A percentile compares a stretch with the other conserved stretches of the same genome.
These are phyloP conservation scores for Hebeloma cylindrosporum DNA, from an alignment of 768 basidiomycete species.

Conservation along the genomic window DNA sequence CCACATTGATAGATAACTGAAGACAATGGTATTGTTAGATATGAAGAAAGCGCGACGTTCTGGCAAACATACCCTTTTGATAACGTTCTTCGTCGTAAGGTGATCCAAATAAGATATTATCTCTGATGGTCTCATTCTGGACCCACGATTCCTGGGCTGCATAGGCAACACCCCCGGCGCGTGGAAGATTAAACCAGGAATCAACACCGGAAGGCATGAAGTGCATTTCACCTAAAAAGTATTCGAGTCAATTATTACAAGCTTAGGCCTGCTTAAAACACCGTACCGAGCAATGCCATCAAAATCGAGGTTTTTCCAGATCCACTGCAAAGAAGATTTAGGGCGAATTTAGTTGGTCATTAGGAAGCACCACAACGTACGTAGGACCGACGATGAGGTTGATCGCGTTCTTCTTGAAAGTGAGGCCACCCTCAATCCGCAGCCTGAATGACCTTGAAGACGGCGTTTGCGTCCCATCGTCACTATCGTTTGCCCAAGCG, in stretches of 20 bases:
- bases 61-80: constrained; percentile 47
- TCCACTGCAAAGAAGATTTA: constrained; percentile 23
- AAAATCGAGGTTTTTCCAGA: constrained; percentile 65
- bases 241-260: too few relatives aligned
- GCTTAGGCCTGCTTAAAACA: too few relatives aligned
- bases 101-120: constrained; percentile 82
- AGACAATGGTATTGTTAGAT: too few relatives aligned
- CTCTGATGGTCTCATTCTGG: constrained; percentile 74
- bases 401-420: constrained; percentile 52
- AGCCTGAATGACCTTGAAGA: constrained; percentile 52
- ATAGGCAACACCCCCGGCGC: constrained; percentile 69
- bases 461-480: constrained; percentile 35
- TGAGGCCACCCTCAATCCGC: constrained; percentile 50
- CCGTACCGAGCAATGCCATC: constrained; percentile 58
- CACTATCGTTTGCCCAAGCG: constrained; percentile 47
- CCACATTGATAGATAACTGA: constrained; percentile 25
- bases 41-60: too few relatives aligned
- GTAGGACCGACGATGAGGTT: constrained; percentile 65
- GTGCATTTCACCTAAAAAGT: constrained; percentile 59
- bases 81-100: constrained; percentile 78
- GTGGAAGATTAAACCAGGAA: constrained; percentile 71
- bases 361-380: constrained; percentile 12
- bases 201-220: constrained; percentile 49
- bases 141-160: constrained; percentile 88
- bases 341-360: background rate